A percentile compares a stretch with the other conserved stretches of the same genome.
phyloP scores from a whole-genome alignment of 2,329 filamentous ascomycete species.

The Phaeophleospora eucalypticola region DNA sequence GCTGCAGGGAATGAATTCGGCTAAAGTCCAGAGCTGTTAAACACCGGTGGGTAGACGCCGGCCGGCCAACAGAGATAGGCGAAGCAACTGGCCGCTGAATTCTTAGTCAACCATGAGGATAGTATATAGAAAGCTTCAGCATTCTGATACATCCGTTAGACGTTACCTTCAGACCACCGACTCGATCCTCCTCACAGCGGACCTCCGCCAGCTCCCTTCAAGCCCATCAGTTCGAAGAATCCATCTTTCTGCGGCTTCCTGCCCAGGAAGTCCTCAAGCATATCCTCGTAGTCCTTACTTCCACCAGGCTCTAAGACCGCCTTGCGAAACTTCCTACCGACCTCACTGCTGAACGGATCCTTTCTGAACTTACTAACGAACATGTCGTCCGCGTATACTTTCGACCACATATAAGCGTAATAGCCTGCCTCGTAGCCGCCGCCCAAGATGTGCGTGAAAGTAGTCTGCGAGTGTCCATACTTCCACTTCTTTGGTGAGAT shows the following conservation, averaged over 20 bases:
- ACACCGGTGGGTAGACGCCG: too few species aligned
- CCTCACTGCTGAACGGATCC: conserved; percentile 47
- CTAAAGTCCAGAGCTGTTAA: too few species aligned
- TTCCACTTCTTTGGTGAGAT: not conserved
- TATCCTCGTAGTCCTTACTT: conserved; percentile 52
- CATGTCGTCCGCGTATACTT: conserved; percentile 53
- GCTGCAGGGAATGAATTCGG: too few species aligned
- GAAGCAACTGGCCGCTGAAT: too few species aligned
- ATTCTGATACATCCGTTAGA: too few species aligned
- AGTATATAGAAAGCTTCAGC: too few species aligned
- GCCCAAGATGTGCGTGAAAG: conserved; percentile 3
- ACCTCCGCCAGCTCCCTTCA: not conserved
- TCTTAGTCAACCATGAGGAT: too few species aligned
- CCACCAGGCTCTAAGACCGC: conserved; percentile 52
- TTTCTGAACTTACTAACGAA: conserved; percentile 50
- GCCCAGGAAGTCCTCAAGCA: conserved; percentile 52
- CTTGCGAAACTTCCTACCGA: conserved; percentile 49
- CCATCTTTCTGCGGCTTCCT: conserved; percentile 24
- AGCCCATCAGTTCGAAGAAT: not conserved
- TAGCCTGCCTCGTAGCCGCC: conserved; percentile 7
- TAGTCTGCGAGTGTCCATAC: not conserved
- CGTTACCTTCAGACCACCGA: too few species aligned
- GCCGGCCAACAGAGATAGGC: too few species aligned
- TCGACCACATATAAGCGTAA: conserved; percentile 32
- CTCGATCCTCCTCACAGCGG: not conserved